These are phyloP conservation scores for Trichophyton mentagrophytes DNA, from an alignment of 2,329 filamentous ascomycete genomes.

Conservation along the genomic window DNA sequence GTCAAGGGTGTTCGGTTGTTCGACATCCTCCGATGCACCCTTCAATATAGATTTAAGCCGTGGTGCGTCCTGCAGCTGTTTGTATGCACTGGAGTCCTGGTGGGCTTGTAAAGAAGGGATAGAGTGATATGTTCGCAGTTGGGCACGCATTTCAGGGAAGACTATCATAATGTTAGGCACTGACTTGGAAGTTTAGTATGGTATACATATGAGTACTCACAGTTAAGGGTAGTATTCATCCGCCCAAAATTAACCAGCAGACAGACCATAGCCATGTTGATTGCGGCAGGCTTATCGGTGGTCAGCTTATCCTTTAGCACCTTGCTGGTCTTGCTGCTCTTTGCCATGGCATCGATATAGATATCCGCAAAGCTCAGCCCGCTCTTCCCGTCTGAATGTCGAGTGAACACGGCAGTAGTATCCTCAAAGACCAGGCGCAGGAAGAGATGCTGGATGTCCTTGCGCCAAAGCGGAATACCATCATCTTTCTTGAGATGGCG, in stretches of 20 bases:
- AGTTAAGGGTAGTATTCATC: conserved; percentile 98
- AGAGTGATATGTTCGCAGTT: conserved; percentile 92
- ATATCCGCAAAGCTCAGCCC: conserved; percentile 76
- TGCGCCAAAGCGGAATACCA: conserved; percentile 53
- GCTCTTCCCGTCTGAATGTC: conserved; percentile 70
- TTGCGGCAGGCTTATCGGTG: conserved; percentile 78
- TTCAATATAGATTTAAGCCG: conserved; percentile 94
- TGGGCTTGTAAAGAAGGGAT: conserved; percentile 92
- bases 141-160: conserved; percentile 97
- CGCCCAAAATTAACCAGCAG: conserved; percentile 90
- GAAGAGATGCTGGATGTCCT: conserved; percentile 55
- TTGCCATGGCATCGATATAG: conserved; percentile 96
- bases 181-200: conserved; percentile 6
- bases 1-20: conserved; percentile 71
- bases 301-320: conserved; percentile 93
- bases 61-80: conserved; percentile 92
- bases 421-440: conserved; percentile 51
- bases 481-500: conserved; percentile 55
- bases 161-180: conserved; percentile 43
- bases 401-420: conserved; percentile 63
- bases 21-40: conserved; percentile 80
- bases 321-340: conserved; percentile 98
- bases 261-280: conserved; percentile 99
- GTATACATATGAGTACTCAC: conserved; percentile 40
- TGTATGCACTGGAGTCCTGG: conserved; percentile 91